Evolutionary conservation across 164 flowering plant genomes (phyloP), one percentile per base, ranked within the genome.

Genomic region (Chimonanthus salicifolius): DNA sequence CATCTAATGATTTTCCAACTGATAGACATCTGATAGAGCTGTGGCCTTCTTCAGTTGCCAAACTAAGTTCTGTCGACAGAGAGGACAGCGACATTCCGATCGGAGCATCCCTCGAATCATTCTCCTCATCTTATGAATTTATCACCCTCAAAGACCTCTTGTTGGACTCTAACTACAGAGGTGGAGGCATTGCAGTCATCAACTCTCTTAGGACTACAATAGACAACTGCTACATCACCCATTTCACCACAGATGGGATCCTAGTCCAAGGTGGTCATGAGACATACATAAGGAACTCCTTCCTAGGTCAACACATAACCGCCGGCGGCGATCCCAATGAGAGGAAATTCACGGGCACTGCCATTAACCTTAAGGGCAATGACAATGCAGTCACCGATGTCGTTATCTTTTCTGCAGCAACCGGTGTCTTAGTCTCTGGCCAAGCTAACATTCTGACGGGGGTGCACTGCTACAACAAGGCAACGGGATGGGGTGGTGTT

Each of bases 391-490:
- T 90, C 50, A 89, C 92, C 0, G 98, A 92, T 54, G 92, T 88
- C 15, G 92, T 89, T 16, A 87, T 92, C 5, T 92, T 91, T 63
- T 95, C 99, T 0, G 98, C 94, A 1, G 80, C 79, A 0, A 69
- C 80, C 0, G 99, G 98, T 3, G 74, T 95, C 0, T 64, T 87
- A 75, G 73, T 93, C n/a, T 79, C 88, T 3, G 98, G 99, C 5
- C 92, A 87, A 72, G 98, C 97, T 49, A 95, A 95, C 74, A 69
- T 72, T 0, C 65, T 95, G 4, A 74, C 96, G 0, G 97, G 97
- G 4, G 97, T 93, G 1, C 98, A 95, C 73, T 92, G 97, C 72
- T 93, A 95, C 69, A 95, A 95, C 76, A 95, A 95, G 74, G 99
- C 99, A 5, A 87, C 96, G 0, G 91, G 89, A 0, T 92, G 89